These are phyloP conservation scores for Mucor irregularis DNA, from an alignment of 371 early-diverging fungal genomes.

Conservation along the genomic window DNA sequence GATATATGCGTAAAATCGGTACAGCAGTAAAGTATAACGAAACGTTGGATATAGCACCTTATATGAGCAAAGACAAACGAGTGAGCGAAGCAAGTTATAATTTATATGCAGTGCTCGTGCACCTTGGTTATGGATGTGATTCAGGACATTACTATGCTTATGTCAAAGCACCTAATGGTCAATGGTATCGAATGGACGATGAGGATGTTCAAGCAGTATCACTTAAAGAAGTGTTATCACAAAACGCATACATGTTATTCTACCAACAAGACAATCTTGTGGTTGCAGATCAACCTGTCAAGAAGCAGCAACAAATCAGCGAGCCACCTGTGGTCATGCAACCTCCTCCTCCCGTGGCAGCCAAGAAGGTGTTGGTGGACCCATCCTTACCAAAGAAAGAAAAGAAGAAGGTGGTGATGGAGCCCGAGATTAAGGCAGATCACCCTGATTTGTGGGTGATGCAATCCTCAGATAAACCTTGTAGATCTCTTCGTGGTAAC, in stretches of 20 bases:
- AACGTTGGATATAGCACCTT: slow-evolving; percentile 55
- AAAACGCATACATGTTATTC: slow-evolving; percentile 87
- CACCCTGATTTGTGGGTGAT: slow-evolving; percentile 23
- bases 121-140: slow-evolving; percentile 68
- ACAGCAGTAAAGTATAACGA: slow-evolving; percentile 51
- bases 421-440: neutral
- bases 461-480: slow-evolving; percentile 11
- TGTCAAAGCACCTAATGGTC: slow-evolving; percentile 68
- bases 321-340: neutral
- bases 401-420: no score
- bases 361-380: neutral
- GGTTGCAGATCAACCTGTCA: neutral
- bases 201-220: slow-evolving; percentile 62
- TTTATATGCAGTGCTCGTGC: slow-evolving; percentile 79
- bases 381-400: no score
- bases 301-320: neutral
- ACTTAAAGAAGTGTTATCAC: slow-evolving; percentile 61
- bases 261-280: slow-evolving; percentile 56
- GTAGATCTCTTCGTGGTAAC: slow-evolving; percentile 36
- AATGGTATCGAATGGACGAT: slow-evolving; percentile 86
- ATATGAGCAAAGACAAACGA: slow-evolving; percentile 33
- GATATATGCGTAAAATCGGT: slow-evolving; percentile 63
- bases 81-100: slow-evolving; percentile 46
- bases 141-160: slow-evolving; percentile 81
- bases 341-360: neutral